Conservation (phyloP, 805 yeast genomes). For the Blastobotrys peoriensis region DNA sequence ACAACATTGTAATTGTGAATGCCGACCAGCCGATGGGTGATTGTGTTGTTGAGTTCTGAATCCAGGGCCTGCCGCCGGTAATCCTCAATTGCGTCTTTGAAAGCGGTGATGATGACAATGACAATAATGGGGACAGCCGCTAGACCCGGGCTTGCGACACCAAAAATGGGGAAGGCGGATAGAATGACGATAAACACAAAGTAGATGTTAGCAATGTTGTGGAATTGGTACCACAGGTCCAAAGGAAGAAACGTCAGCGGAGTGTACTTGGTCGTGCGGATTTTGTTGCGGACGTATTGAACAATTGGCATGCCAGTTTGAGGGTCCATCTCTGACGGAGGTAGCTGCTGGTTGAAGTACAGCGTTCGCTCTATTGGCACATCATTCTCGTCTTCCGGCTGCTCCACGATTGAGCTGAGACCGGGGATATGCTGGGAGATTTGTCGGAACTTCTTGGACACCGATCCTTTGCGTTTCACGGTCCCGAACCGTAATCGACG, state of each 20-base stretch:
- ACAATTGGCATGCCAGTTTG: conserved; percentile 53
- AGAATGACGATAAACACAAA: conserved; percentile 73
- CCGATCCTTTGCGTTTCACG: neutral
- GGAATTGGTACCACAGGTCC: conserved; percentile 72
- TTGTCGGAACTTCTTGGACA: conserved; percentile 6
- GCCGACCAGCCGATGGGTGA: conserved; percentile 51
- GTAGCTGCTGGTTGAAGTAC: conserved; percentile 46
- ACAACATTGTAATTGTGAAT: conserved; percentile 53
- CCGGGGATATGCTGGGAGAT: conserved; percentile 17
- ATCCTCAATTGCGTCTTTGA: conserved; percentile 76
- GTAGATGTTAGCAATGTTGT: conserved; percentile 84
- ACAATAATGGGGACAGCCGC: conserved; percentile 79
- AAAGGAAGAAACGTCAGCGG: conserved; percentile 86
- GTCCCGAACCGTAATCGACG: neutral
- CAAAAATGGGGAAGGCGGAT: conserved; percentile 57
- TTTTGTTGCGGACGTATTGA: conserved; percentile 79
- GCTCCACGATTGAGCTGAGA: conserved; percentile 14
- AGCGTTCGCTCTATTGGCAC: conserved; percentile 32
- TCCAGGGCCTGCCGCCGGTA: conserved; percentile 60
- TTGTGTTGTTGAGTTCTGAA: conserved; percentile 60
- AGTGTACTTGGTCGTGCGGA: conserved; percentile 92
- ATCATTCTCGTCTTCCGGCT: conserved; percentile 6
- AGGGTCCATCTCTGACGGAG: conserved; percentile 44
- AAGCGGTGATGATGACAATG: conserved; percentile 66
- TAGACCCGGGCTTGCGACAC: conserved; percentile 65